Conservation (phyloP, 768 basidiomycete species). For the Phaeolepiota aurea region DNA sequence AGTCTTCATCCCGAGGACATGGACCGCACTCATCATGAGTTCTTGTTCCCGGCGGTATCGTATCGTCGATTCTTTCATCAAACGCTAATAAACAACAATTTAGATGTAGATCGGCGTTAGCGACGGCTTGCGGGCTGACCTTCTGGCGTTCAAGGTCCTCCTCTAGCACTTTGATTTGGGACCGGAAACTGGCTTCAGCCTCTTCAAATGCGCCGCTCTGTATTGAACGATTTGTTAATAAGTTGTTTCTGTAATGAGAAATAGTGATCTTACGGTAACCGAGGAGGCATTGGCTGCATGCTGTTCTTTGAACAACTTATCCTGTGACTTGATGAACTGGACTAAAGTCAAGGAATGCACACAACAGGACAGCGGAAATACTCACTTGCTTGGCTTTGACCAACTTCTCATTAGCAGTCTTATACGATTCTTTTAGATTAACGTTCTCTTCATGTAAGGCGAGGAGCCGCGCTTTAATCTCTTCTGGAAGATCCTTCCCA, state of each 20-base stretch:
- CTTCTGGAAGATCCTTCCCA: constrained; percentile 76
- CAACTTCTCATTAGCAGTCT: constrained; percentile 69
- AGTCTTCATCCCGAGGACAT: constrained; percentile 58
- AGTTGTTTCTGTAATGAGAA: constrained; percentile 3
- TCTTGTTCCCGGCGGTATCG: constrained; percentile 73
- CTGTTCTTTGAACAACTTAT: constrained; percentile 81
- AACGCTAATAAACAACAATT: constrained; percentile 23
- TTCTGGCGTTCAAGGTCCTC: constrained; percentile 56
- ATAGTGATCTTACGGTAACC: constrained; percentile 41
- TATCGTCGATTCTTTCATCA: constrained; percentile 43
- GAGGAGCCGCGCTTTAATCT: constrained; percentile 67
- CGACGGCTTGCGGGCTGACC: constrained; percentile 19
- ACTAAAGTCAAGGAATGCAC: background rate
- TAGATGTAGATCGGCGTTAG: background rate
- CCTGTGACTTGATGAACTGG: constrained; percentile 90
- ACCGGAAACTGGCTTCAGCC: constrained; percentile 55
- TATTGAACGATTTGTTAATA: background rate
- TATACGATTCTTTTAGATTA: constrained; percentile 60
- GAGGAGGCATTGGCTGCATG: constrained; percentile 47
- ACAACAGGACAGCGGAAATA: background rate
- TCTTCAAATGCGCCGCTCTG: constrained; percentile 58
- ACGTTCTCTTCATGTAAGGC: constrained; percentile 74
- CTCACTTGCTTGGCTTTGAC: constrained; percentile 60
- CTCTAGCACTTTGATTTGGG: constrained; percentile 56
- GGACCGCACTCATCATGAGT: constrained; percentile 72